Base-by-base conservation (phyloP, 352 stramenopile species). In the Peronospora belbahrii region DNA sequence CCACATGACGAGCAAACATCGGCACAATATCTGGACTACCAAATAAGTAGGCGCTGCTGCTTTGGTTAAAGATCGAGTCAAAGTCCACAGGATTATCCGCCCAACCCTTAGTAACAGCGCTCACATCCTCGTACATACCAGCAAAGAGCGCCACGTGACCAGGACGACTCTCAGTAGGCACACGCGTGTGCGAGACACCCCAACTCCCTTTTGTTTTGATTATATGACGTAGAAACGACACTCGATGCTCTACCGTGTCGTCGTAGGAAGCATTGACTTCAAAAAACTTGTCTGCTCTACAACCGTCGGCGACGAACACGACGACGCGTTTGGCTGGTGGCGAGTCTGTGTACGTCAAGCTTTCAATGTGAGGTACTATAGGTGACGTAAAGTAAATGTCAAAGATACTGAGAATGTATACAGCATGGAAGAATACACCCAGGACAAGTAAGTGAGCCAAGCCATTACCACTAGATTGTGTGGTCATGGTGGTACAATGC, bases 381-480 rank as follows among this genome's bases (percentile, higher is more conserved):
- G 79, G 82, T 6, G 79, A 90, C 49, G 75, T 89, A 64, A 94
- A 94, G 79, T 94, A 94, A 43, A 94, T 91, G 63, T 94, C 82
- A 52, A 94, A 91, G 68, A 94, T 91, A 51, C 82, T 94, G 18
- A 90, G 62, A 48, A 94, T 76, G 70, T 94, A 94, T 36, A 85
- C 52, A 17, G 65, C 70, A 57, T 94, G 82, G 65, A 94, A 88
- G 39, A 72, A 35, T 33, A 89, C 77, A 50, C 79, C 79, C 22
- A 91, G 67, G 50, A 86, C 33, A 24, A 90, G 63, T 28, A 90
- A 56, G 32, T 19, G 38, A 24, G 60, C 33, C 17, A 67, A 34
- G 2, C 63, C 60, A 7, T 36, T 44, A n/a, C 34, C 46, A 2
- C 24, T 23, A 6, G 19, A 19, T 3, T 6, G 13, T n/a, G 42